phyloP scores from a whole-genome alignment of 208 protist species.

The Acanthamoeba divionensis region DNA sequence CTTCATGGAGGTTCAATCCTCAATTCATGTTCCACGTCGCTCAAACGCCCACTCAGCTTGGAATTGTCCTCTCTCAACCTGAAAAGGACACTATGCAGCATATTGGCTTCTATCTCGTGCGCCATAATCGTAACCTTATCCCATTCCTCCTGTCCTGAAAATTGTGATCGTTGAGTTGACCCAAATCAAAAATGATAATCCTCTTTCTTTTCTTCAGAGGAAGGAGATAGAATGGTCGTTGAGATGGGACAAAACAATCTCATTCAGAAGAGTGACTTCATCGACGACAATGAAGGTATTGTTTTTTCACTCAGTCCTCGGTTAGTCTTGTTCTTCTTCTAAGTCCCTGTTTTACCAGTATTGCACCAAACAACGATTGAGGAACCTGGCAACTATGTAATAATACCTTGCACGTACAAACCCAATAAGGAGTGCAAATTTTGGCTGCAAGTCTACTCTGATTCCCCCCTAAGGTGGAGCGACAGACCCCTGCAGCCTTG shows the following conservation, averaged over 20 bases:
- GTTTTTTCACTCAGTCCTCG: too few relatives aligned
- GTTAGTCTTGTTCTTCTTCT: too few relatives aligned
- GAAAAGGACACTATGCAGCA: not conserved
- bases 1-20: conserved; percentile 18
- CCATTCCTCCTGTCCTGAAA: not conserved
- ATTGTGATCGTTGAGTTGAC: too few relatives aligned
- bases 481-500: not conserved
- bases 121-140: not conserved
- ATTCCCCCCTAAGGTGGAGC: too few relatives aligned
- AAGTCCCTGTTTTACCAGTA: not conserved
- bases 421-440: not conserved
- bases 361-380: not conserved
- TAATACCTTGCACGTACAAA: conserved; percentile 44
- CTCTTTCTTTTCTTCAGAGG: not conserved
- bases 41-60: not conserved
- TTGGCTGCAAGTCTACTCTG: conserved; percentile 8
- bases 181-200: too few relatives aligned
- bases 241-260: not conserved
- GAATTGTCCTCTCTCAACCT: conserved; percentile 2
- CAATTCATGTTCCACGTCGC: not conserved
- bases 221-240: not conserved
- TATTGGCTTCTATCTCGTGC: conserved; percentile 28
- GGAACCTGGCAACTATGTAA: conserved; percentile 10
- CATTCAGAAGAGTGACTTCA: not conserved
- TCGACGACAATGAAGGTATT: not conserved